Conservation (phyloP, 2,329 filamentous ascomycete genomes). For the Talaromyces verruculosus region DNA sequence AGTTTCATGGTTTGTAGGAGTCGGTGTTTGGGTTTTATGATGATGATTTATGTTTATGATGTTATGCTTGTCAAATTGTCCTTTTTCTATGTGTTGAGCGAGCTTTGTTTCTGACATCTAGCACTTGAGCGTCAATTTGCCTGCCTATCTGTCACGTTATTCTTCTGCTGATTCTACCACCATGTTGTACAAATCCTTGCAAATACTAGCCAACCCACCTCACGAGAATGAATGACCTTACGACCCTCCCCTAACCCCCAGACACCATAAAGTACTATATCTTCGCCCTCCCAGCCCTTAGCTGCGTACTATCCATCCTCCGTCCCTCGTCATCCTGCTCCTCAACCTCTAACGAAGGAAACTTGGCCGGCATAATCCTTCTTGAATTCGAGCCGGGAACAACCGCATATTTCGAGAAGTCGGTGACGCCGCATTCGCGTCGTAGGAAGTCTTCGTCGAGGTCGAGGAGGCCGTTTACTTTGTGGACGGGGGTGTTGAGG, state of each 20-base stretch:
- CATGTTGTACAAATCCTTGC: neutral
- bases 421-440: slow-evolving; percentile 60
- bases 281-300: slow-evolving; percentile 27
- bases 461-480: slow-evolving; percentile 69
- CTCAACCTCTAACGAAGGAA: slow-evolving; percentile 69
- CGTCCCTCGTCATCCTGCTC: slow-evolving; percentile 80
- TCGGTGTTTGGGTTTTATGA: neutral
- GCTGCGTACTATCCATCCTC: slow-evolving; percentile 64
- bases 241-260: neutral
- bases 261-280: slow-evolving; percentile 22
- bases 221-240: slow-evolving; percentile 10
- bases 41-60: neutral
- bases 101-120: neutral
- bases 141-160: neutral
- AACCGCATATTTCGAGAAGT: slow-evolving; percentile 73
- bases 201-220: neutral
- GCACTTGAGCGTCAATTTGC: slow-evolving; percentile 9
- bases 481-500: slow-evolving; percentile 57
- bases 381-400: slow-evolving; percentile 63
- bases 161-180: neutral
- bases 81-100: neutral
- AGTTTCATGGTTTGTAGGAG: neutral
- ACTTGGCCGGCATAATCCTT: slow-evolving; percentile 71
- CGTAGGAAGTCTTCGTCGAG: slow-evolving; percentile 81
- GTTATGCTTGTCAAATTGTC: neutral